Evolutionary conservation across 1,284 basidiomycete genomes (phyloP).

Genomic region (Neolentinus lepideus): DNA sequence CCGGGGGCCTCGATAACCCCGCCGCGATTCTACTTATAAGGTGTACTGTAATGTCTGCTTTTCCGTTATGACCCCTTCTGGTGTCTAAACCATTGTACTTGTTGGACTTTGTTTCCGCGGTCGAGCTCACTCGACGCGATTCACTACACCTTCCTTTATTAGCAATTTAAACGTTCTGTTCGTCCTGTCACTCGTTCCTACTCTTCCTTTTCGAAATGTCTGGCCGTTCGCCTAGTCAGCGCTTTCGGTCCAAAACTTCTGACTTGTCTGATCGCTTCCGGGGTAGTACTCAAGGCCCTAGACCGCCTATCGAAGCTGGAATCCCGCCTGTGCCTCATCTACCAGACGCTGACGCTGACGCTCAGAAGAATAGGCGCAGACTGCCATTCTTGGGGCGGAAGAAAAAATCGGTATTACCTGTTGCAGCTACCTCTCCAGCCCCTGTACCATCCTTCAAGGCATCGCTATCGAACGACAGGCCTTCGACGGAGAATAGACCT

Average conservation of each 20-base stretch:
- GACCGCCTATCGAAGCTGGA: neutral
- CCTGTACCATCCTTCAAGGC: neutral
- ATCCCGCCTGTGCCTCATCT: neutral
- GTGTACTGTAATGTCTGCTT: too few species aligned
- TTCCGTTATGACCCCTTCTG: neutral
- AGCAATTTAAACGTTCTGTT: neutral
- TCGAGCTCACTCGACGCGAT: neutral
- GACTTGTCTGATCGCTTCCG: neutral
- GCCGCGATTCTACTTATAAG: too few species aligned
- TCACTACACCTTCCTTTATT: neutral
- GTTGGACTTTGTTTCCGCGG: neutral
- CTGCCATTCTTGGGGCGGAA: neutral
- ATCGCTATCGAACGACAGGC: neutral
- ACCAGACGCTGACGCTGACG: neutral
- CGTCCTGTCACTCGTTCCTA: neutral
- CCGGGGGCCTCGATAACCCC: too few species aligned
- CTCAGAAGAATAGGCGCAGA: neutral
- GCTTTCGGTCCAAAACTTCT: conserved; percentile 1
- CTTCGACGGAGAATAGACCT: neutral
- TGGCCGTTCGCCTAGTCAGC: neutral
- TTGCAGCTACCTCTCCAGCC: neutral
- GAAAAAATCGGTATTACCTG: neutral
- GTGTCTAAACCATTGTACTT: neutral
- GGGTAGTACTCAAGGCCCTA: neutral
- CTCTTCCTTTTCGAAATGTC: neutral